Base-by-base conservation (phyloP, 345 rosid species). In the Microthlaspi erraticum region DNA sequence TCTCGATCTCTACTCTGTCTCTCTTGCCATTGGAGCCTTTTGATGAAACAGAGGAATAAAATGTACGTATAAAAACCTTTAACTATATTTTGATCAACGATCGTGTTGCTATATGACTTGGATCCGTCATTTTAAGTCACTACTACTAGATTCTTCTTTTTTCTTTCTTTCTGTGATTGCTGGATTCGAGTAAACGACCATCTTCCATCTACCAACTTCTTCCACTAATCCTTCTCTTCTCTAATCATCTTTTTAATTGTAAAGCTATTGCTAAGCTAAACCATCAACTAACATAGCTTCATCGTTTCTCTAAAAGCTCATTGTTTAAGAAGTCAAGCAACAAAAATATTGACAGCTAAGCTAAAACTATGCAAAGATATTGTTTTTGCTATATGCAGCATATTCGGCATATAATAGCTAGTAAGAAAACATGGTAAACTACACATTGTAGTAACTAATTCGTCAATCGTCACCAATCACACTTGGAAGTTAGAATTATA, bases 121-220 rank as follows among this genome's bases (percentile, higher is more conserved):
- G n/a, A n/a, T n/a, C n/a, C n/a, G n/a, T n/a, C n/a, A n/a, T n/a
- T n/a, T n/a, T n/a, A n/a, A n/a, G n/a, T n/a, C n/a, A n/a, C n/a
- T n/a, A n/a, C n/a, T n/a, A n/a, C n/a, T n/a, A n/a, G n/a, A n/a
- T n/a, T n/a, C n/a, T n/a, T n/a, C n/a, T n/a, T n/a, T n/a, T n/a
- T n/a, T n/a, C n/a, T n/a, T n/a, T n/a, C n/a, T n/a, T n/a, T n/a
- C n/a, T n/a, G n/a, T n/a, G n/a, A n/a, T n/a, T n/a, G n/a, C n/a
- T n/a, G n/a, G n/a, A n/a, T n/a, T n/a, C n/a, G n/a, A n/a, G n/a
- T n/a, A n/a, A n/a, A n/a, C n/a, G 72, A 60, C 68, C 78, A 59
- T 59, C 61, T 50, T 66, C 45, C 53, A 14, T 73, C 53, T 66
- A 73, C 73, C 78, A 66, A 74, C 61, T 74, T 66, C 68, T 66